These are phyloP conservation scores for Sphagnum fallax DNA, from an alignment of 228 moss, liverwort and hornwort genomes.

Conservation along the genomic window DNA sequence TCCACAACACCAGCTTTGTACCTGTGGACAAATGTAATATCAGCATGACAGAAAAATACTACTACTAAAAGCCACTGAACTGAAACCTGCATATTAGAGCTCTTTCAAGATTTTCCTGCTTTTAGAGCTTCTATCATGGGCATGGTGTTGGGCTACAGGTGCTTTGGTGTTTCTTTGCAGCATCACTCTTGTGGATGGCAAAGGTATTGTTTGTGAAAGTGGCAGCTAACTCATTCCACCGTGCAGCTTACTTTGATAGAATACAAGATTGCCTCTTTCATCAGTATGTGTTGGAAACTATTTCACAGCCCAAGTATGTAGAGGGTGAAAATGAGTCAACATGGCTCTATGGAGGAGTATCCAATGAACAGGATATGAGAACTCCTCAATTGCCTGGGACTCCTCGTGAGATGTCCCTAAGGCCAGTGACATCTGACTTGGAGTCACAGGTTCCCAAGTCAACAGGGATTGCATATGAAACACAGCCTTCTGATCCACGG, in stretches of 20 bases:
- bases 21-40: too few relatives aligned
- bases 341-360: too few relatives aligned
- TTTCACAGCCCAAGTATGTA: constrained; percentile 54
- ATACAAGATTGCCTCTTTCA: constrained; percentile 98
- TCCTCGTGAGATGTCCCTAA: background rate
- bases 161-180: constrained; percentile 91
- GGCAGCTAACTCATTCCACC: constrained; percentile 94
- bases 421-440: constrained; percentile 9
- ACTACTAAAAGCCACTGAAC: too few relatives aligned
- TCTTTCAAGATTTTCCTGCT: too few relatives aligned
- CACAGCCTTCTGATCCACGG: too few relatives aligned
- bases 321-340: constrained; percentile 14
- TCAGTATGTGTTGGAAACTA: constrained; percentile 91
- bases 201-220: constrained; percentile 93
- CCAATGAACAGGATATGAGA: too few relatives aligned
- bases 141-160: constrained; percentile 33
- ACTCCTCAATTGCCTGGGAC: too few relatives aligned
- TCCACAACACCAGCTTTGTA: too few relatives aligned
- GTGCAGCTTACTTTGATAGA: constrained; percentile 98
- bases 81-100: too few relatives aligned
- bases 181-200: constrained; percentile 80
- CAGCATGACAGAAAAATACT: too few relatives aligned
- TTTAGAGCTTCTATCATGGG: too few relatives aligned
- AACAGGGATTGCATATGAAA: too few relatives aligned
- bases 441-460: constrained; percentile 21